A percentile compares a stretch with the other conserved stretches of the same genome.
These are phyloP conservation scores for Neoboletus subvelutipes DNA, from an alignment of 768 basidiomycete species.

Conservation along the genomic window DNA sequence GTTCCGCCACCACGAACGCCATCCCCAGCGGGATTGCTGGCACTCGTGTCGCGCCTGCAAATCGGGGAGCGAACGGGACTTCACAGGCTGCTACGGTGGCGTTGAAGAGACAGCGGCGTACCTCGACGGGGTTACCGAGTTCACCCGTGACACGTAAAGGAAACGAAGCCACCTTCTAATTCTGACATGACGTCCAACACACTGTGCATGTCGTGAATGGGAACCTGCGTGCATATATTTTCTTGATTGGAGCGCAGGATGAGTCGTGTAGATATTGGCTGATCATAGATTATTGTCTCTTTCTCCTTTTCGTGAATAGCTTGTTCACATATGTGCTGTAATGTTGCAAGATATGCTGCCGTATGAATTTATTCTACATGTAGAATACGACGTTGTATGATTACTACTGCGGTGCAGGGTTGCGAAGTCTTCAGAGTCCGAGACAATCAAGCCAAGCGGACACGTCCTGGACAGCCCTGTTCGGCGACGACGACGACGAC, in stretches of 20 bases:
- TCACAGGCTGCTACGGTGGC: constrained; percentile 32
- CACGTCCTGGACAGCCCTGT: neutral
- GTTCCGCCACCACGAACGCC: constrained; percentile 65
- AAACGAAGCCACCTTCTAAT: constrained; percentile 19
- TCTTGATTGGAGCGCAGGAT: constrained; percentile 35
- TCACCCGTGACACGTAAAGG: constrained; percentile 35
- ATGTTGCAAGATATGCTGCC: constrained; percentile 24
- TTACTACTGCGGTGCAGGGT: constrained; percentile 23
- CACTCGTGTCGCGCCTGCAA: constrained; percentile 39
- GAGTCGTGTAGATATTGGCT: constrained; percentile 32
- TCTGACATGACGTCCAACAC: constrained; percentile 4
- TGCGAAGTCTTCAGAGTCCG: constrained; percentile 7
- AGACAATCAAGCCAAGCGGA: constrained; percentile 2
- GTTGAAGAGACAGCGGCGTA: constrained; percentile 82
- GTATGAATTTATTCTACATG: constrained; percentile 34
- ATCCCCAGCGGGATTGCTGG: constrained; percentile 47
- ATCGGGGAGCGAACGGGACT: constrained; percentile 23
- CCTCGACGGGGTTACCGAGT: constrained; percentile 55
- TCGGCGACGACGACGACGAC: constrained; percentile 15
- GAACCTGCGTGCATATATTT: constrained; percentile 30
- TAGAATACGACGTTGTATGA: constrained; percentile 31
- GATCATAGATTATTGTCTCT: constrained; percentile 35
- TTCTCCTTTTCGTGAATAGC: constrained; percentile 10
- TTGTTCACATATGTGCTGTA: constrained; percentile 18
- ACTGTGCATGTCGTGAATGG: constrained; percentile 16